phyloP scores from a whole-genome alignment of 495 filamentous ascomycete species.

The Podospora pseudocomata region DNA sequence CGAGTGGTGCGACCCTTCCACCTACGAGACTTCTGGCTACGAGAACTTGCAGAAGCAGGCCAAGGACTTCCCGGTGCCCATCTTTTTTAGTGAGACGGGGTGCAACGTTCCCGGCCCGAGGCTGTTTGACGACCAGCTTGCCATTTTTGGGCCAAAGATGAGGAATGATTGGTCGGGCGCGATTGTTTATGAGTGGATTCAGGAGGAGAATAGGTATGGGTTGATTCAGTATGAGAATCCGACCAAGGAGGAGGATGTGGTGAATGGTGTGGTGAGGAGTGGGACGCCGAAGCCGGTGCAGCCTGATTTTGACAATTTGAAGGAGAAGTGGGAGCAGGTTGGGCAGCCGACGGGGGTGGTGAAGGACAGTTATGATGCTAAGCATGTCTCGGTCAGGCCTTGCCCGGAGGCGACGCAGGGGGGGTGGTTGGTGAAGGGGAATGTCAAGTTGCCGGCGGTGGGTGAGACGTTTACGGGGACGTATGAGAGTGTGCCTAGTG shows the following conservation, averaged over 20 bases:
- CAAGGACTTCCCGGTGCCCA: conserved; percentile 61
- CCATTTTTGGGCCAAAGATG: conserved; percentile 76
- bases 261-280: conserved; percentile 62
- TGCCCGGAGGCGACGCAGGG: conserved; percentile 68
- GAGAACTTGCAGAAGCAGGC: conserved; percentile 53
- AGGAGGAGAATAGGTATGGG: conserved; percentile 82
- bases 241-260: conserved; percentile 49
- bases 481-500: conserved; percentile 28
- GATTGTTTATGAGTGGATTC: conserved; percentile 88
- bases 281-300: conserved; percentile 71
- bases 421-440: conserved; percentile 69
- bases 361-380: conserved; percentile 58
- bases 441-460: conserved; percentile 63
- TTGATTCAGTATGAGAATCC: conserved; percentile 71
- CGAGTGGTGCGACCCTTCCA: conserved; percentile 74
- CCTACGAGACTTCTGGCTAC: conserved; percentile 68
- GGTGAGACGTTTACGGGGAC: conserved; percentile 49
- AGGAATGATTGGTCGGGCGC: conserved; percentile 70
- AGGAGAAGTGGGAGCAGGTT: conserved; percentile 70
- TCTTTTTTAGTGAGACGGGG: conserved; percentile 82
- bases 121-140: conserved; percentile 68
- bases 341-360: conserved; percentile 60
- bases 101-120: conserved; percentile 67
- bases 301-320: conserved; percentile 77
- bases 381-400: conserved; percentile 53